These are phyloP conservation scores for Saccharum hybrid DNA, from an alignment of 202 grass and related monocot species.

Conservation along the genomic window DNA sequence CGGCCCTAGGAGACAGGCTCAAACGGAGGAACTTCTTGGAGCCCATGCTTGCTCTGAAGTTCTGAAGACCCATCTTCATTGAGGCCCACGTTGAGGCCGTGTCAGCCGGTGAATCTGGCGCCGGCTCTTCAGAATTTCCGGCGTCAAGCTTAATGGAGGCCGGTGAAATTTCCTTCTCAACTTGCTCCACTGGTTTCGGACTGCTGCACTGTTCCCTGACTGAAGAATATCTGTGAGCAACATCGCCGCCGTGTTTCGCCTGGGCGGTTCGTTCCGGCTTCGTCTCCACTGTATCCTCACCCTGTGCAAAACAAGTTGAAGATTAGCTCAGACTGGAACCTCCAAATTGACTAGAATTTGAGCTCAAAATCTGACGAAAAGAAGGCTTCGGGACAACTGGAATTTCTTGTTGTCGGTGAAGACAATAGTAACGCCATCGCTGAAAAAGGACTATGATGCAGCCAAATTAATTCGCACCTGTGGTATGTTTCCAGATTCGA, in stretches of 20 bases:
- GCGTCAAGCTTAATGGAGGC: slow-evolving; percentile 45
- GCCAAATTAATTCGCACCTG: slow-evolving; percentile 42
- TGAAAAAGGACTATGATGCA: background rate
- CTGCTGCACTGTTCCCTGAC: slow-evolving; percentile 47
- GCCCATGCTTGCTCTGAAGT: slow-evolving; percentile 58
- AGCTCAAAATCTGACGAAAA: background rate
- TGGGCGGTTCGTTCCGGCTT: slow-evolving; percentile 43
- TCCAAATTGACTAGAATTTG: background rate
- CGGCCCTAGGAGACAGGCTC: slow-evolving; percentile 38
- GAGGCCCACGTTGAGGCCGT: slow-evolving; percentile 64
- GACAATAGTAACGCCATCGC: background rate
- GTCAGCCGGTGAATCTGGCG: slow-evolving; percentile 25
- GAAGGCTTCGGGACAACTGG: background rate
- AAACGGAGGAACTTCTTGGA: slow-evolving; percentile 57
- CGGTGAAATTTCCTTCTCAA: slow-evolving; percentile 37
- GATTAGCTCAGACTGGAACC: background rate
- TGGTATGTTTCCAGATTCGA: slow-evolving; percentile 64
- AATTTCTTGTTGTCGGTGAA: background rate
- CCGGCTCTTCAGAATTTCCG: slow-evolving; percentile 33
- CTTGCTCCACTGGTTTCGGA: slow-evolving; percentile 42
- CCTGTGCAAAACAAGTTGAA: slow-evolving; percentile 48
- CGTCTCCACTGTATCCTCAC: slow-evolving; percentile 41
- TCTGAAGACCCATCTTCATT: slow-evolving; percentile 69
- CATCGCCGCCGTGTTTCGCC: slow-evolving; percentile 50
- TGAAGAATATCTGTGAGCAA: slow-evolving; percentile 58